A percentile compares a stretch with the other conserved stretches of the same genome.
These are phyloP conservation scores for Pseudonectria buxi DNA, from an alignment of 2,329 filamentous ascomycete species.

Conservation along the genomic window DNA sequence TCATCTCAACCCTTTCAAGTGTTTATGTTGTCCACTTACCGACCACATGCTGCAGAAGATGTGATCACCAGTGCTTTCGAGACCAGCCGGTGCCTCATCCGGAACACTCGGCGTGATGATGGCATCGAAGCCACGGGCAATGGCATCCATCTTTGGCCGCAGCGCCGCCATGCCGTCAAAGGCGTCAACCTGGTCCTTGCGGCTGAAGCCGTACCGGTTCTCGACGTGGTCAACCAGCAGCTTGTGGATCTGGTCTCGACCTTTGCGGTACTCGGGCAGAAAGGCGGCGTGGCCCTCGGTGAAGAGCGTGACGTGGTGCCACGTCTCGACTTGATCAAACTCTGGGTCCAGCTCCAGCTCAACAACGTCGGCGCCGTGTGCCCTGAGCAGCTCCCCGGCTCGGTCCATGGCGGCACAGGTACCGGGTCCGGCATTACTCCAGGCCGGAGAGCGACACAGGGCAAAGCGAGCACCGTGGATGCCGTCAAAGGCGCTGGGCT, in stretches of 20 bases:
- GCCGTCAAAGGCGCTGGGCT: constrained; percentile 21
- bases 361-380: constrained; percentile 47
- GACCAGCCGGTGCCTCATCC: constrained; percentile 52
- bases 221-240: constrained; percentile 45
- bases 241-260: constrained; percentile 39
- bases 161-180: constrained; percentile 47
- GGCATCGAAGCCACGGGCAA: constrained; percentile 45
- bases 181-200: constrained; percentile 43
- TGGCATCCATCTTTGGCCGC: constrained; percentile 46
- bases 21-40: constrained; percentile 38
- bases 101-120: constrained; percentile 52
- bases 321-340: constrained; percentile 42
- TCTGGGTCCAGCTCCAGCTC: constrained; percentile 47
- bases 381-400: constrained; percentile 32
- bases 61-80: constrained; percentile 46
- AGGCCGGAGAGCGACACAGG: constrained; percentile 46
- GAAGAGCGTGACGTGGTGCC: constrained; percentile 44
- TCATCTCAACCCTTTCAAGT: no score
- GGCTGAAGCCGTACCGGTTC: constrained; percentile 35
- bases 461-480: constrained; percentile 48
- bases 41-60: constrained; percentile 48
- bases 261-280: constrained; percentile 43
- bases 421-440: constrained; percentile 38
- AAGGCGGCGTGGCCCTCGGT: constrained; percentile 49
- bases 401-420: constrained; percentile 35